Evolutionary conservation across 495 filamentous ascomycete species (phyloP).

Genomic region (Letharia columbiana): DNA sequence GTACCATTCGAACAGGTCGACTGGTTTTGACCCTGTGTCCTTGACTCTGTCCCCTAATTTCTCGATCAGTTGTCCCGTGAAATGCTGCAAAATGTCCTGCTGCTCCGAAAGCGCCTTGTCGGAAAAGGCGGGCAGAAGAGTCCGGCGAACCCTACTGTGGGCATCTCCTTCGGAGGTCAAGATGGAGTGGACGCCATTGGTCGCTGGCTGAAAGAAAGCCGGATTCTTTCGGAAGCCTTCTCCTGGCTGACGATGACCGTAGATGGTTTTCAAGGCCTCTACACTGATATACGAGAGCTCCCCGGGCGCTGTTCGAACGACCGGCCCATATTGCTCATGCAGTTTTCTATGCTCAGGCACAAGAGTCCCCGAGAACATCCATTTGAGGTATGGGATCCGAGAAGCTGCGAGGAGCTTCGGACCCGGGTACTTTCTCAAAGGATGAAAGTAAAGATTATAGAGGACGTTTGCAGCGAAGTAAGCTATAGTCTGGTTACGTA

Average conservation of each 20-base stretch:
- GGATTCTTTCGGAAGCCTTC: constrained; percentile 17
- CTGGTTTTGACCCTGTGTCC: not conserved
- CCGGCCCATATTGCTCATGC: constrained; percentile 38
- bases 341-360: constrained; percentile 10
- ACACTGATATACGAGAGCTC: constrained; percentile 28
- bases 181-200: constrained; percentile 13
- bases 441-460: constrained; percentile 32
- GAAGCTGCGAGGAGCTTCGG: constrained; percentile 16
- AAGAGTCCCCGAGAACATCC: constrained; percentile 11
- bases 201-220: constrained; percentile 13
- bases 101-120: constrained; percentile 41
- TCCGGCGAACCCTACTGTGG: constrained; percentile 33
- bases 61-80: constrained; percentile 33
- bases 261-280: constrained; percentile 20
- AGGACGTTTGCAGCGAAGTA: constrained; percentile 3
- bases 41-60: constrained; percentile 34
- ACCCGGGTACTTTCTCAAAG: constrained; percentile 26
- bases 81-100: constrained; percentile 37
- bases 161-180: constrained; percentile 14
- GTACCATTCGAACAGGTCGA: constrained; percentile 18
- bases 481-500: not conserved
- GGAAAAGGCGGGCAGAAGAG: constrained; percentile 43
- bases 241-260: constrained; percentile 13
- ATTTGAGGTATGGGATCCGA: constrained; percentile 15
- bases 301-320: constrained; percentile 46